Conservation (phyloP, 371 early-diverging fungal genomes). For the Cokeromyces recurvatus region DNA sequence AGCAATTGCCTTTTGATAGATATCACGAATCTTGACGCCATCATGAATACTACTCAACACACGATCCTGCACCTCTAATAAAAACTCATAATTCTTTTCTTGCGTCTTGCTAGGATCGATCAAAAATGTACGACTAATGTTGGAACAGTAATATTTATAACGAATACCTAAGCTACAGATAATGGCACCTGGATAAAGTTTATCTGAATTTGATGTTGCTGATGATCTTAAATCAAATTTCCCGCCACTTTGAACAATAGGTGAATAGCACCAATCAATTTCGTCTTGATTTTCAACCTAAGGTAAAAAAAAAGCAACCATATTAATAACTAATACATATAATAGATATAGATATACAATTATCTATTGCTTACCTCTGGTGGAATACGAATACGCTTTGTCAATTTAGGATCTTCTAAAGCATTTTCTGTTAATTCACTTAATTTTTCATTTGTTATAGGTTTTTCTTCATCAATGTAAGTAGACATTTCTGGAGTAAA, state of each 20-base stretch:
- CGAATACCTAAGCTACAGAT: constrained; percentile 91
- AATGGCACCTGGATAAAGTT: constrained; percentile 83
- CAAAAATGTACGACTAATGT: constrained; percentile 89
- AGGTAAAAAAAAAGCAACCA: too few relatives aligned
- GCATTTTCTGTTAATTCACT: constrained; percentile 70
- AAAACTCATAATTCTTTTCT: constrained; percentile 88
- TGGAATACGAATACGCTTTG: constrained; percentile 62
- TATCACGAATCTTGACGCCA: constrained; percentile 73
- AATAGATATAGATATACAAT: too few relatives aligned
- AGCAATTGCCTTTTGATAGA: constrained; percentile 68
- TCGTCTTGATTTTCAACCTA: constrained; percentile 35
- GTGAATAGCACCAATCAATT: constrained; percentile 92
- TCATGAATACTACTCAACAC: constrained; percentile 67
- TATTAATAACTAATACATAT: too few relatives aligned
- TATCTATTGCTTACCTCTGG: constrained; percentile 50
- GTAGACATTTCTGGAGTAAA: constrained; percentile 81
- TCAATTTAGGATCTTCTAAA: constrained; percentile 65
- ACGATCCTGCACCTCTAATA: constrained; percentile 78
- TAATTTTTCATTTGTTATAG: constrained; percentile 86
- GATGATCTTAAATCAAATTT: constrained; percentile 82
- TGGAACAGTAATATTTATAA: constrained; percentile 92
- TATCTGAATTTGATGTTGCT: constrained; percentile 69
- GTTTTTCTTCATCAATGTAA: constrained; percentile 84
- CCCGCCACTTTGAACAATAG: constrained; percentile 97
- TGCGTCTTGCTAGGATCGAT: constrained; percentile 88